A percentile compares a stretch with the other conserved stretches of the same genome.
Conservation (phyloP, 495 filamentous ascomycete genomes). For the Pyrenopolyporus hunteri region DNA sequence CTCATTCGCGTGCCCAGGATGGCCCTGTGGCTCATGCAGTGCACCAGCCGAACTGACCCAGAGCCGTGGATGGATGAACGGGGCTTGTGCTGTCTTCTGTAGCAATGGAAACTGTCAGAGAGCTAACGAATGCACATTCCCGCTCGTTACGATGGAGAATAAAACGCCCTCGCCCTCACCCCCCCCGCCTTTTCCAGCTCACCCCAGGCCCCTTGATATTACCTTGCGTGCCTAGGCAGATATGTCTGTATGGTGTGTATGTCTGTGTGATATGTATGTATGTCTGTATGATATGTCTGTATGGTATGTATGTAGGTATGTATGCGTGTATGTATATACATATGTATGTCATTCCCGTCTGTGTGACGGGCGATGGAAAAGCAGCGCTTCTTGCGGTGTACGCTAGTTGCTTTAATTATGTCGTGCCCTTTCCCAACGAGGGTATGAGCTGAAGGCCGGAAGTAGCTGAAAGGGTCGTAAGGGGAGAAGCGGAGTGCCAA, state of each 20-base stretch:
- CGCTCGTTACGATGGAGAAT: slow-evolving; percentile 12
- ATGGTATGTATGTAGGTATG: too few species aligned
- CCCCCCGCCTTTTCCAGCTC: too few species aligned
- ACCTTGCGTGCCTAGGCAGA: too few species aligned
- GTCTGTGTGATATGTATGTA: too few species aligned
- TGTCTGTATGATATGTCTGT: too few species aligned
- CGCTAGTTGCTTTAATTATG: too few species aligned
- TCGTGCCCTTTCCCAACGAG: slow-evolving; percentile 24
- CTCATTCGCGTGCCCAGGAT: slow-evolving; percentile 27
- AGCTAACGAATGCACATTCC: slow-evolving; percentile 26
- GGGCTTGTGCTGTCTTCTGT: slow-evolving; percentile 27
- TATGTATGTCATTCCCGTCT: slow-evolving; percentile 4
- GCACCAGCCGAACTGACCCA: slow-evolving; percentile 41
- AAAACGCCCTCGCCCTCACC: too few species aligned
- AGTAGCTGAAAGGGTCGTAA: slow-evolving; percentile 31
- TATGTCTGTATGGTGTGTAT: too few species aligned
- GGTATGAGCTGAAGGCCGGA: not conserved
- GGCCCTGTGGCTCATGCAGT: slow-evolving; percentile 40
- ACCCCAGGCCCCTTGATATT: too few species aligned
- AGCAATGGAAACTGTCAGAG: slow-evolving; percentile 22
- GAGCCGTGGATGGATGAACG: slow-evolving; percentile 39
- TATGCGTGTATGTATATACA: too few species aligned
- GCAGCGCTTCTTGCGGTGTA: too few species aligned
- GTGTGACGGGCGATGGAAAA: slow-evolving; percentile 13
- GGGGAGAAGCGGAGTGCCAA: slow-evolving; percentile 12